Evolutionary conservation across 164 flowering plant species (phyloP), one percentile per base, ranked within the genome.

Genomic region (Stephania cephalantha): DNA sequence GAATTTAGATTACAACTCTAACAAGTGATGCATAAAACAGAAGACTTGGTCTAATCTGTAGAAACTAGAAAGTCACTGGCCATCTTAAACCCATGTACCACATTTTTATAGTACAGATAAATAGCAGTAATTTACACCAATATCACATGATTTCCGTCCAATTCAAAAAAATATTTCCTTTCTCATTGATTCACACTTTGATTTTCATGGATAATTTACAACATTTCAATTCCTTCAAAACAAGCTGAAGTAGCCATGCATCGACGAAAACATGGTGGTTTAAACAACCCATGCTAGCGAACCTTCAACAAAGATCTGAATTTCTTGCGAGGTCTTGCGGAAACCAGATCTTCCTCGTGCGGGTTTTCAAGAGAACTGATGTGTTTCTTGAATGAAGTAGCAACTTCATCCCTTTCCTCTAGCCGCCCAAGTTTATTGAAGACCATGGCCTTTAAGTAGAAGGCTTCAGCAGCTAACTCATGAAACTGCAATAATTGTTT

Each of bases 401-500:
- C 90, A n/a, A 97, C 99, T 74, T 82, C 86, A 79, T 95, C 99
- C 80, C 99, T 87, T 67, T 90, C 87, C 12, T 87, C 86, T 15
- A 83, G 68, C 46, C 75, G 79, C 50, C 91, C 93, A 52, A 93
- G 80, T 76, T 85, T 85, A 84, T 95, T 82, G 69, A 63, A 88
- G 44, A 90, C 86, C 9, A 90, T 81, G 20, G 99, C 95, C 87
- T 85, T 86, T 84, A 93, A 83, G 81, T 95, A 93, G 82, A 87
- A 95, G 29, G 93, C 97, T 83, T 95, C 98, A 3, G 94, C 90
- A n/a, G 97, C 98, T 84, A 93, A 70, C 80, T 93, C 98, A 78
- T 92, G 94, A 88, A 89, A 89, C 99, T 95, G 94, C 53, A 74
- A 29, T 6, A 29, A 70, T 61, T 5, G 61, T 25, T 45, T 46